Conservation (phyloP, 2,329 filamentous ascomycete species). For the Lomentospora prolificans region DNA sequence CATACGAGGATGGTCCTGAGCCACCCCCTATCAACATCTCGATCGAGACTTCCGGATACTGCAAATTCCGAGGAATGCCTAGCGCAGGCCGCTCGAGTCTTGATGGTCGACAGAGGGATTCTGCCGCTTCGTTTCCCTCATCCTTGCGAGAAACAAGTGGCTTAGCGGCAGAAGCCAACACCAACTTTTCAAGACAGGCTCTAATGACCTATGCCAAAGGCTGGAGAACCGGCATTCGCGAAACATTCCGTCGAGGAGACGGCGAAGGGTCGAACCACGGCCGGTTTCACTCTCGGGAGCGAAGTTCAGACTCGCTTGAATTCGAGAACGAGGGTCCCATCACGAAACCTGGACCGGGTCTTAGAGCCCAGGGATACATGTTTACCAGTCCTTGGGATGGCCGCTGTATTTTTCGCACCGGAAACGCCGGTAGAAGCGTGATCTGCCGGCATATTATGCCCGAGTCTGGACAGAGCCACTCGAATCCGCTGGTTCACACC, state of each 20-base stretch:
- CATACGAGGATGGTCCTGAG: conserved; percentile 14
- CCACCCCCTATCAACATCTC: conserved; percentile 39
- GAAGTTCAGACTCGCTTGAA: conserved; percentile 23
- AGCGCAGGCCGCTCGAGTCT: conserved; percentile 20
- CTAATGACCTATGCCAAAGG: conserved; percentile 29
- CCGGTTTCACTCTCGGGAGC: conserved; percentile 9
- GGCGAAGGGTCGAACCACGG: not conserved
- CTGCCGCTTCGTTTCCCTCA: not conserved
- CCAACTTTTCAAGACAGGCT: not conserved
- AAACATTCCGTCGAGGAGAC: not conserved
- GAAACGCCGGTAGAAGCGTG: conserved; percentile 62
- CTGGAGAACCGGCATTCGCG: conserved; percentile 33
- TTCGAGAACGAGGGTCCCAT: conserved; percentile 12
- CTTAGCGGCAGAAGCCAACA: conserved; percentile 9
- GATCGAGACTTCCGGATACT: conserved; percentile 46
- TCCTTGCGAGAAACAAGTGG: conserved; percentile 1
- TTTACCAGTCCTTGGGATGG: conserved; percentile 84
- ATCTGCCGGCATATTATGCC: conserved; percentile 65
- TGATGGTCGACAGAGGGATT: conserved; percentile 15
- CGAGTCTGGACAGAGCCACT: conserved; percentile 22
- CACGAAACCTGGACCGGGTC: conserved; percentile 30
- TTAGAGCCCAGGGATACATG: conserved; percentile 56
- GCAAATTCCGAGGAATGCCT: conserved; percentile 35
- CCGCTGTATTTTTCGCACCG: conserved; percentile 75
- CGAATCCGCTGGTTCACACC: conserved; percentile 33